phyloP scores from a whole-genome alignment of 1,139 yeast genomes.

The Kurtzmaniella natalensis region DNA sequence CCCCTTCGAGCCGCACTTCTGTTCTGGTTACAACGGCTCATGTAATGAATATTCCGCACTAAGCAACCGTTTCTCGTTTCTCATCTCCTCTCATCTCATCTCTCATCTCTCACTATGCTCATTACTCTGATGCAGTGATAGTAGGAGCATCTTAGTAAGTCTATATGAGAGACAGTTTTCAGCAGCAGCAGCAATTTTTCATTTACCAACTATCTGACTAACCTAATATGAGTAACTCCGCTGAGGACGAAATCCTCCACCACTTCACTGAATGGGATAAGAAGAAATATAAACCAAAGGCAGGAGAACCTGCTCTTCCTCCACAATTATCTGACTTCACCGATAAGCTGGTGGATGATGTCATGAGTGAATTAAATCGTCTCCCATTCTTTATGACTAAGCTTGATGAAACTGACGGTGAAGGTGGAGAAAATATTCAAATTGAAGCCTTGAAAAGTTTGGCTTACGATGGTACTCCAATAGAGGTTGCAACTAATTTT shows the following conservation, averaged over 20 bases:
- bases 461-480: constrained; percentile 95
- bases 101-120: too few relatives aligned
- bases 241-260: constrained; percentile 5
- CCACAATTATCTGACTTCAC: constrained; percentile 73
- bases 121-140: too few relatives aligned
- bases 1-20: too few relatives aligned
- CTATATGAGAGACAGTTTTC: too few relatives aligned
- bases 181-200: too few relatives aligned
- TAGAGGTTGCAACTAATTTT: constrained; percentile 85
- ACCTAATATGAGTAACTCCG: constrained; percentile 2
- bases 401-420: constrained; percentile 72
- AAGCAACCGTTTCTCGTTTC: too few relatives aligned
- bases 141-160: too few relatives aligned
- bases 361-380: constrained; percentile 72
- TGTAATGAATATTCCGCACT: too few relatives aligned
- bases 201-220: too few relatives aligned
- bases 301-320: constrained; percentile 78
- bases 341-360: constrained; percentile 68
- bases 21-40: too few relatives aligned
- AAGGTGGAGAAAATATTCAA: constrained; percentile 68
- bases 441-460: constrained; percentile 87
- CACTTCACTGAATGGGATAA: constrained; percentile 47
- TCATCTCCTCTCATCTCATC: too few relatives aligned
- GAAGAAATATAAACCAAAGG: constrained; percentile 59
- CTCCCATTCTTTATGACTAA: constrained; percentile 94